Evolutionary conservation across 805 yeast species (phyloP), one percentile per base, ranked within the genome.

Genomic region (Lachancea sp.): DNA sequence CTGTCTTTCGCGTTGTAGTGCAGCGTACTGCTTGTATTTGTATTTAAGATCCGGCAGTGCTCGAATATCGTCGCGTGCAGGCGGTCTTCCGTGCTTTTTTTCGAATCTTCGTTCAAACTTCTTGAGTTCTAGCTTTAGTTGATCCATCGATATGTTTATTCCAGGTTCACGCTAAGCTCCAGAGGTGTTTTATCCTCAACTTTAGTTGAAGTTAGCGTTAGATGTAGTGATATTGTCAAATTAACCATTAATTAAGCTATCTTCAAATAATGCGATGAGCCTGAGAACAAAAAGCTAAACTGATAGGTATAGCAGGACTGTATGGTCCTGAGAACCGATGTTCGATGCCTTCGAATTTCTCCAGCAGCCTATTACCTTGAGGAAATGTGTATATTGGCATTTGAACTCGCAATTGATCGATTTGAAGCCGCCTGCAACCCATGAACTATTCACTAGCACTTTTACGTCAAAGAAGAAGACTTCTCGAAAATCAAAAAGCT

Each of bases 91-190:
- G 35, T 68, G 50, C 17, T 57, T 49, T 13, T 54, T 51, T 15
- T 59, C 54, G 52, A 77, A 80, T 2, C 53, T 51, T 36, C 72
- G 69, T 49, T 80, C 85, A 84, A 85, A 80, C 9, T 58, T 57
- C 52, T 80, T 80, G 44, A 79, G 65, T 45, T 71, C 72, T 7
- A 61, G 50, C 49, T 73, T 74, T 29, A 77, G 53, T 29, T 52
- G 41, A 26, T 48, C 49, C 38, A 55, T 44, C 25, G 6, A 25
- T 3, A 25, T 11, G 7, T 7, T 17, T 29, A 3, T 4, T 7
- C 31, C 11, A 29, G 15, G 13, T 13, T 29, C 15, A 7, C 11
- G 4, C 15, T 29, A 11, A 29, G 31, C 13, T 29, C 31, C 15
- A 29, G 15, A 29, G 15, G 13, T 12, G 15, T 4, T 26, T 26